These are phyloP conservation scores for Forsythia suspensa DNA, from an alignment of 257 asterid genomes.

Conservation along the genomic window DNA sequence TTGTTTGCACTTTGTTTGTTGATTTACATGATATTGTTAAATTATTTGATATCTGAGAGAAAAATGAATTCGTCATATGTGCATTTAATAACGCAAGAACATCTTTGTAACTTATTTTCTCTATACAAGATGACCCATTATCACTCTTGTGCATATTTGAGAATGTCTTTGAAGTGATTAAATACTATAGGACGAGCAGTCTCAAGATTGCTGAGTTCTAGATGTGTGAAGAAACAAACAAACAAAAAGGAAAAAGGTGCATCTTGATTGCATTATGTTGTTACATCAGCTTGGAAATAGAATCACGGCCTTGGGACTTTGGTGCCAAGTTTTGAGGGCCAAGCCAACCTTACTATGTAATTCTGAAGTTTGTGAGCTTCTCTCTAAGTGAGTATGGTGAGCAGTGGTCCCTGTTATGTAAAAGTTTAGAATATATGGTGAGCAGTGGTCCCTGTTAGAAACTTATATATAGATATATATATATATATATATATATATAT, in stretches of 20 bases:
- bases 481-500: no score
- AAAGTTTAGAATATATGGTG: no score
- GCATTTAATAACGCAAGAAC: background rate
- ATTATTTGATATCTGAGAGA: background rate
- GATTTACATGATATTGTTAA: background rate
- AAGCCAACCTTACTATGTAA: background rate
- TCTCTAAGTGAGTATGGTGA: background rate
- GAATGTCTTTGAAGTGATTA: background rate
- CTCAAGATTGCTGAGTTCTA: background rate
- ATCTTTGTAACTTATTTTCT: background rate
- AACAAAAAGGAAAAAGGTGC: background rate
- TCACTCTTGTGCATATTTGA: background rate
- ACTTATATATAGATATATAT: no score
- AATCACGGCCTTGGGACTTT: background rate
- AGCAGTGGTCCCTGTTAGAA: no score
- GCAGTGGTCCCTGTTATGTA: no score
- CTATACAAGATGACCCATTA: background rate
- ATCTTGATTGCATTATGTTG: background rate
- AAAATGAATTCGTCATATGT: background rate
- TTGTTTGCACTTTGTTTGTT: slow-evolving; percentile 15
- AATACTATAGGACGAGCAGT: background rate
- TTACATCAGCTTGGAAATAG: background rate
- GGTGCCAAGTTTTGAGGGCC: background rate
- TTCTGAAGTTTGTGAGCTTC: background rate
- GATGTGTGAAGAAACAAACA: background rate